Evolutionary conservation across 768 basidiomycete genomes (phyloP).

Genomic region (Rhodosporidiobolus sp.): DNA sequence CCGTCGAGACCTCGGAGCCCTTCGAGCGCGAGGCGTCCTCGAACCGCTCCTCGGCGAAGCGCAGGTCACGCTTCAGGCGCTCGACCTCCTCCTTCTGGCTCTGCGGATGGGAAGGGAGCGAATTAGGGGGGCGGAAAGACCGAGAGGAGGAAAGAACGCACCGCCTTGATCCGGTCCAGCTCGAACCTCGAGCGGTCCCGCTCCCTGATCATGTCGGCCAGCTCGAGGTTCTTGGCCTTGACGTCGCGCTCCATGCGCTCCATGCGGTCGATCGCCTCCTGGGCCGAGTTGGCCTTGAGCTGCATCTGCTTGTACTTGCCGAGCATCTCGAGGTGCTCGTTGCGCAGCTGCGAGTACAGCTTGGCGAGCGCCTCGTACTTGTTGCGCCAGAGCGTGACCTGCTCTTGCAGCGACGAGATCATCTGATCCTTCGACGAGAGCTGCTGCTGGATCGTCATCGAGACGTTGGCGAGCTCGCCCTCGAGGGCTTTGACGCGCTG

Average conservation of each 20-base stretch:
- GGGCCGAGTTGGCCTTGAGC: slow-evolving; percentile 94
- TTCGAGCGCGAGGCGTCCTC: slow-evolving; percentile 88
- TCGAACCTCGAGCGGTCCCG: slow-evolving; percentile 94
- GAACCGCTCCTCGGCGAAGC: slow-evolving; percentile 95
- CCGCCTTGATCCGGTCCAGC: slow-evolving; percentile 82
- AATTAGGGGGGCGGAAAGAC: too few relatives aligned
- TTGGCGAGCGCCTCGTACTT: slow-evolving; percentile 99
- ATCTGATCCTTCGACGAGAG: slow-evolving; percentile 88
- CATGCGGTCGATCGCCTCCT: slow-evolving; percentile 97
- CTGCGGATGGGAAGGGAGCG: slow-evolving; percentile 40
- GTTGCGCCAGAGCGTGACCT: slow-evolving; percentile 93
- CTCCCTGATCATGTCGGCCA: slow-evolving; percentile 98
- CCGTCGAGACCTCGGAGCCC: slow-evolving; percentile 82
- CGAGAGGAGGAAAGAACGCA: slow-evolving; percentile 43
- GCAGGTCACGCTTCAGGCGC: slow-evolving; percentile 81
- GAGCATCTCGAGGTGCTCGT: slow-evolving; percentile 95
- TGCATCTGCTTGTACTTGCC: slow-evolving; percentile 96
- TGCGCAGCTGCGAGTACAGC: slow-evolving; percentile 94
- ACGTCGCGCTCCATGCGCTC: slow-evolving; percentile 97
- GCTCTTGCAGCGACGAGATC: slow-evolving; percentile 91
- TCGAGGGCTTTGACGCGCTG: slow-evolving; percentile 95
- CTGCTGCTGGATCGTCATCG: slow-evolving; percentile 75
- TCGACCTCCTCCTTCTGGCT: slow-evolving; percentile 94
- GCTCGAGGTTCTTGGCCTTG: slow-evolving; percentile 95
- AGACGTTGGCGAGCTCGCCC: slow-evolving; percentile 73